These are phyloP conservation scores for Pseudogymnoascus sp. DNA, from an alignment of 2,329 filamentous ascomycete species.

Conservation along the genomic window DNA sequence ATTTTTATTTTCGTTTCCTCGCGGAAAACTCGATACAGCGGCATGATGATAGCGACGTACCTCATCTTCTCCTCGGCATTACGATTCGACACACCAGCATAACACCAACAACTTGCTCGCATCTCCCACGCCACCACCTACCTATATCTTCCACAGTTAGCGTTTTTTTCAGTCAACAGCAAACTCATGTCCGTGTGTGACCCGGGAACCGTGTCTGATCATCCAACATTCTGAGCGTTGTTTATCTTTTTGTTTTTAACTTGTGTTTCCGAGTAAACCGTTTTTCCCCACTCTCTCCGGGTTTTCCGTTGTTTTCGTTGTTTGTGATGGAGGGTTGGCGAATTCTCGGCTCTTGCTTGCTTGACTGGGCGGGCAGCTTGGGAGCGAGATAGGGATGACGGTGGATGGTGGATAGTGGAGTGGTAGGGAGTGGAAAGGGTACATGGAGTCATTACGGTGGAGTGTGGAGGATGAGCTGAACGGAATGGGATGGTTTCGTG, in stretches of 20 bases:
- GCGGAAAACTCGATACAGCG: constrained; percentile 2
- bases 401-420: background rate
- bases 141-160: background rate
- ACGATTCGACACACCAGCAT: background rate
- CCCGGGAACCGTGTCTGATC: constrained; percentile 5
- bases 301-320: background rate
- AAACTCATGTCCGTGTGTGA: background rate
- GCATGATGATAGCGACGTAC: constrained; percentile 3
- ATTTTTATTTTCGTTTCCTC: constrained; percentile 4
- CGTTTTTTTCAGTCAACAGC: background rate
- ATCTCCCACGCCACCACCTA: background rate
- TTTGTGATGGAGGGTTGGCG: background rate
- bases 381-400: background rate
- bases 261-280: background rate
- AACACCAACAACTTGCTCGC: background rate
- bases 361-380: background rate
- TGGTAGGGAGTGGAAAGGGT: background rate
- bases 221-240: constrained; percentile 6
- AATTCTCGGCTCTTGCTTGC: background rate
- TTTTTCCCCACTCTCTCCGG: background rate
- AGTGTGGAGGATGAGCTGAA: background rate
- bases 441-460: background rate
- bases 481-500: background rate
- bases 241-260: background rate
- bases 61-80: background rate